Evolutionary conservation across 306 rosid species (phyloP).

Genomic region (Arachis hypogaea): DNA sequence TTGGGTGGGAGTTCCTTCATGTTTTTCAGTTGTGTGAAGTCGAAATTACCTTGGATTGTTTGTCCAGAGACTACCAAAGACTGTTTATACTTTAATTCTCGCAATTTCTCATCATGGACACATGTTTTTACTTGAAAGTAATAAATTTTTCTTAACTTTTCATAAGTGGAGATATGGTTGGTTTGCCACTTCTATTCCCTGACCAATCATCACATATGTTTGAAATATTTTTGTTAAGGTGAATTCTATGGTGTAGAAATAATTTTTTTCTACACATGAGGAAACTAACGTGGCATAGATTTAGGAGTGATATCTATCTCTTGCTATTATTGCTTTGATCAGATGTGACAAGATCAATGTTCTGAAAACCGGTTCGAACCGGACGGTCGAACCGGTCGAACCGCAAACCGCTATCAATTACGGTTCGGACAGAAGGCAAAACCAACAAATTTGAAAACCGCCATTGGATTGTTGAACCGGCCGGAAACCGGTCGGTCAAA

Average conservation of each 20-base stretch:
- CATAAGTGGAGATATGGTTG: conserved; percentile 26
- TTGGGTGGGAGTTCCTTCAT: conserved; percentile 45
- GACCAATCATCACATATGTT: conserved; percentile 1
- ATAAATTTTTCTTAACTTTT: conserved; percentile 52
- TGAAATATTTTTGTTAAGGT: neutral
- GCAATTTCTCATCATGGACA: conserved; percentile 36
- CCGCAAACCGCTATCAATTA: no score
- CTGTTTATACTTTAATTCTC: conserved; percentile 36
- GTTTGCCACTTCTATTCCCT: conserved; percentile 1
- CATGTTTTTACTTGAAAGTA: conserved; percentile 41
- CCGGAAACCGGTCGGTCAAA: no score
- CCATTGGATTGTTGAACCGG: no score
- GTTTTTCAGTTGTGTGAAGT: conserved; percentile 46
- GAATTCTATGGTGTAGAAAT: no score
- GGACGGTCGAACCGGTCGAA: no score
- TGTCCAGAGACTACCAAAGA: conserved; percentile 47
- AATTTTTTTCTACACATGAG: no score
- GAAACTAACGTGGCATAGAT: no score
- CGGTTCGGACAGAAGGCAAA: no score
- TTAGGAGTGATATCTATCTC: no score
- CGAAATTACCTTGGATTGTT: conserved; percentile 48
- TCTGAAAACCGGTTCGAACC: no score
- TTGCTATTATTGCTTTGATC: neutral
- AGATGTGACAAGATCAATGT: no score
- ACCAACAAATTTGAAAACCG: no score